Evolutionary conservation across 2,329 filamentous ascomycete species (phyloP).

Genomic region (Fusarium sublunatum): DNA sequence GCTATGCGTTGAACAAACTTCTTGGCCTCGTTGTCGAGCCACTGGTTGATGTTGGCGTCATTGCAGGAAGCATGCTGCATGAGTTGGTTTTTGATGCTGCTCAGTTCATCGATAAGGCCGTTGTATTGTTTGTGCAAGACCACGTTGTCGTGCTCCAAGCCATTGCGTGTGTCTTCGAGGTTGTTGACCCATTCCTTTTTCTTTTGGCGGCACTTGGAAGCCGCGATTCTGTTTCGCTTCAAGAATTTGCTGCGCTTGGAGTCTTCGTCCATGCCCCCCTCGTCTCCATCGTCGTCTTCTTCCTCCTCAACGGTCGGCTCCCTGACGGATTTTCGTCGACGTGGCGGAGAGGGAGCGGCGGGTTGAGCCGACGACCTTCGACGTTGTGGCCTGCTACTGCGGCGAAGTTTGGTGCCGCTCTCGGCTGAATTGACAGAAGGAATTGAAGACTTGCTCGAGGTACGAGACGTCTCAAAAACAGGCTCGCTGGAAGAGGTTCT

Average conservation of each 20-base stretch:
- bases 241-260: slow-evolving; percentile 67
- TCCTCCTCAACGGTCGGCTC: slow-evolving; percentile 21
- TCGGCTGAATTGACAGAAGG: slow-evolving; percentile 11
- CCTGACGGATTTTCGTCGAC: not conserved
- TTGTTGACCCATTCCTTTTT: slow-evolving; percentile 65
- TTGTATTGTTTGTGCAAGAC: slow-evolving; percentile 58
- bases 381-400: slow-evolving; percentile 4
- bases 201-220: slow-evolving; percentile 79
- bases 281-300: slow-evolving; percentile 32
- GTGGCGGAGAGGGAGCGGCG: not conserved
- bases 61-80: slow-evolving; percentile 65
- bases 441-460: slow-evolving; percentile 39
- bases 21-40: slow-evolving; percentile 64
- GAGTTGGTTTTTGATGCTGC: slow-evolving; percentile 61
- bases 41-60: slow-evolving; percentile 64
- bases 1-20: slow-evolving; percentile 56
- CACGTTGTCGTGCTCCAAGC: slow-evolving; percentile 58
- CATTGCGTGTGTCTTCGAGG: slow-evolving; percentile 59
- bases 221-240: slow-evolving; percentile 77
- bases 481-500: slow-evolving; percentile 10
- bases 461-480: slow-evolving; percentile 13
- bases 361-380: not conserved
- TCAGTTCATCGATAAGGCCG: slow-evolving; percentile 57
- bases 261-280: slow-evolving; percentile 40
- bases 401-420: not conserved